These are phyloP conservation scores for Datisca glomerata DNA, from an alignment of 306 rosid species.

Conservation along the genomic window DNA sequence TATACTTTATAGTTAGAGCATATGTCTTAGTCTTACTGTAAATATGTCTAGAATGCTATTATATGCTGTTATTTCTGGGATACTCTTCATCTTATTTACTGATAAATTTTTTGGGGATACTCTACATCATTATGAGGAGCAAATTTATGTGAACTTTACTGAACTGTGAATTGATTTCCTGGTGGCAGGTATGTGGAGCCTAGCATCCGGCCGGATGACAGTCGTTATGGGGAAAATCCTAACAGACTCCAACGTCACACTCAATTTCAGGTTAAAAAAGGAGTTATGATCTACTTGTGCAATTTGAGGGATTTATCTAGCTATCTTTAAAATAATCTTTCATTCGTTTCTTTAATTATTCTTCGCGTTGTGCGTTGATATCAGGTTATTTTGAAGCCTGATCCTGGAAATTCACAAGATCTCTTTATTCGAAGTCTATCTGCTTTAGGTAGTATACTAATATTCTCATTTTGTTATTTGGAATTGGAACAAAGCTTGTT, in stretches of 20 bases:
- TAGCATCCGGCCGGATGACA: constrained; percentile 88
- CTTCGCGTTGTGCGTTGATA: too few relatives aligned
- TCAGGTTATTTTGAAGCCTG: constrained; percentile 96
- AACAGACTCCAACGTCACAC: constrained; percentile 96
- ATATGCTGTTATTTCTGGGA: not conserved
- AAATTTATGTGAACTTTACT: too few relatives aligned
- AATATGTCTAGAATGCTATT: not conserved
- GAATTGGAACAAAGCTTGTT: too few relatives aligned
- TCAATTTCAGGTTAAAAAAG: constrained; percentile 70
- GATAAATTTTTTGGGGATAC: too few relatives aligned
- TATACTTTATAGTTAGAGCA: too few relatives aligned
- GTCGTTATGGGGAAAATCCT: constrained; percentile 97
- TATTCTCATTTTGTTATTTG: constrained; percentile 7
- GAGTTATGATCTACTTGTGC: constrained; percentile 2
- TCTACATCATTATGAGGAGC: too few relatives aligned
- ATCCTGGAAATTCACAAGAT: constrained; percentile 98
- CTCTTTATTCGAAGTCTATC: constrained; percentile 80
- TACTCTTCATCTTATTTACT: not conserved
- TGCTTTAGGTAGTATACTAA: constrained; percentile 58
- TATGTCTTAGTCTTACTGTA: not conserved
- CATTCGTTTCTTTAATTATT: too few relatives aligned
- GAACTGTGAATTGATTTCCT: constrained; percentile 16
- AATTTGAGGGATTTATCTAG: constrained; percentile 2
- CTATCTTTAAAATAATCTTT: too few relatives aligned
- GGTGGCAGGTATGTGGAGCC: constrained; percentile 77